These are phyloP conservation scores for Tylopilus intermedius DNA, from an alignment of 768 basidiomycete genomes.

Conservation along the genomic window DNA sequence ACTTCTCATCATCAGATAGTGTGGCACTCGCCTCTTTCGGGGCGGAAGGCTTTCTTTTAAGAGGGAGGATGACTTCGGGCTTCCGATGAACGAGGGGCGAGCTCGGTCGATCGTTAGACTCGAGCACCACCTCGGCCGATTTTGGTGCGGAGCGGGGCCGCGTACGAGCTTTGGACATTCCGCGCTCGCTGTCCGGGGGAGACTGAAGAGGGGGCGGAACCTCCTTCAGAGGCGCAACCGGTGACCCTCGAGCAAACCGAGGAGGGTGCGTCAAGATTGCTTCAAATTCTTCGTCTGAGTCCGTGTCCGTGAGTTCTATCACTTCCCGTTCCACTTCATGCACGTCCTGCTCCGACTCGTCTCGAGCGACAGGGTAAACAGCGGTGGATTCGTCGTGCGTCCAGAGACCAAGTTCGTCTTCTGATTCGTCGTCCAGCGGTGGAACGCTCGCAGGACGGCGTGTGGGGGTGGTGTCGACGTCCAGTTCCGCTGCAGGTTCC, in stretches of 20 bases:
- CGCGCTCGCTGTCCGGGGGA: slow-evolving; percentile 13
- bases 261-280: slow-evolving; percentile 24
- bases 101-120: slow-evolving; percentile 2
- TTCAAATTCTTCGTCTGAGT: slow-evolving; percentile 30
- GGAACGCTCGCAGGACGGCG: slow-evolving; percentile 4
- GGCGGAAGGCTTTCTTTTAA: slow-evolving; percentile 1
- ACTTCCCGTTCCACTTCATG: slow-evolving; percentile 18
- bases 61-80: slow-evolving; percentile 7
- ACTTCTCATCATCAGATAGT: neutral
- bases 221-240: neutral
- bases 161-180: slow-evolving; percentile 9
- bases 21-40: neutral
- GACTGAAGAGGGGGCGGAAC: slow-evolving; percentile 12
- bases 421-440: slow-evolving; percentile 34
- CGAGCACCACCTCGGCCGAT: neutral
- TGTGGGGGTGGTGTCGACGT: slow-evolving; percentile 17
- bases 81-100: slow-evolving; percentile 8
- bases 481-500: slow-evolving; percentile 1
- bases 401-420: slow-evolving; percentile 46
- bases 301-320: slow-evolving; percentile 24
- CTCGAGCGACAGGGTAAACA: slow-evolving; percentile 28
- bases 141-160: slow-evolving; percentile 5
- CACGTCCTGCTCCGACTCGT: slow-evolving; percentile 14
- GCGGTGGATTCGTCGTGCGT: slow-evolving; percentile 39
- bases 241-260: slow-evolving; percentile 7